Evolutionary conservation across 495 filamentous ascomycete species (phyloP), one percentile per base, ranked within the genome.

Genomic region (Penicillium ucsense): DNA sequence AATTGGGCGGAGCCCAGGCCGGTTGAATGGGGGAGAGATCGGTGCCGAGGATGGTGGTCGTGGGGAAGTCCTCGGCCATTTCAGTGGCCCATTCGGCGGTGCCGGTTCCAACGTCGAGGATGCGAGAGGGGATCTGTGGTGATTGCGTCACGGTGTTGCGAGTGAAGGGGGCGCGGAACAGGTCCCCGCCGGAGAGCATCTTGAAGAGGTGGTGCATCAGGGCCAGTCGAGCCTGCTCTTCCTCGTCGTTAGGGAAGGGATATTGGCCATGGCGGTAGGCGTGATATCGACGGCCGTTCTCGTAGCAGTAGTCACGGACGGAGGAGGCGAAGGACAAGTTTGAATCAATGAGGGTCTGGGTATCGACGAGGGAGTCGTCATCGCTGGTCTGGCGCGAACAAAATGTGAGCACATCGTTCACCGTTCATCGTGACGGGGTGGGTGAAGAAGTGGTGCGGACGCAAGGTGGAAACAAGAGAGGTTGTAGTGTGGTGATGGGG

Each of bases 221-320:
- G 41, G 82, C 79, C 43, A 88, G 78, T 31, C 86, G 78, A 50
- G 88, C 84, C 50, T 75, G 72, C 53, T 84, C 81, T 39, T 67
- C 55, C 28, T 72, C 57, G 53, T 85, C 80, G 54, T 84, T 85
- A 31, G 81, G 81, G 35, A 76, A 74, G 30, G 67, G 65, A 45
- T 83, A 84, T 44, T 77, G 76, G 64, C 55, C 58, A 52, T 71
- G 67, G 12, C 72, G 67, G 56, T 78, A 82, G 39, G 77, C 69
- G 54, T 82, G 78, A 48, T 82, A 82, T 32, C 79, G 79, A 36
- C 80, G 73, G 48, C 80, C 80, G 50, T 81, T 81, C 55, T 81
- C 74, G 49, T 77, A 75, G 52, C 61, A 65, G 57, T 70, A 80
- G 41, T 71, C 65, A 20, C 61, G 62, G 9, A 71, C 65, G 8